Evolutionary conservation across 495 filamentous ascomycete genomes (phyloP).

Genomic region (Pyrenula massariospora): DNA sequence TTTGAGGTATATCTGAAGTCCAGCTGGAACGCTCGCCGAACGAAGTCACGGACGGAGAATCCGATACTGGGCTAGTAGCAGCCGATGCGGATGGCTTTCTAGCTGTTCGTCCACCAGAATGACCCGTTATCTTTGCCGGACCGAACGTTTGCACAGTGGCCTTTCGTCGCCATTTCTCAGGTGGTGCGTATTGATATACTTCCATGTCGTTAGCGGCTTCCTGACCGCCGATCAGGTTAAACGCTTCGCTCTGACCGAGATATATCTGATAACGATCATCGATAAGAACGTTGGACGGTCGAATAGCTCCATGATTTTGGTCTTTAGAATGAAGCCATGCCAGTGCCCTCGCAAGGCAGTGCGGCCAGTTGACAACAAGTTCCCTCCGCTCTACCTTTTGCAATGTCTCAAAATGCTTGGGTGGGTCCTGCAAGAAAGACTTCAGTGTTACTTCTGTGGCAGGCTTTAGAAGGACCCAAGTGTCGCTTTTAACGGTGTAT

Average conservation of each 20-base stretch:
- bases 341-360: constrained; percentile 70
- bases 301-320: constrained; percentile 66
- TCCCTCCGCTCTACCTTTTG: constrained; percentile 58
- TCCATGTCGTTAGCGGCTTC: constrained; percentile 57
- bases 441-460: constrained; percentile 65
- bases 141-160: constrained; percentile 21
- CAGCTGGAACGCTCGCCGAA: background rate
- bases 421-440: constrained; percentile 60
- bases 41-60: background rate
- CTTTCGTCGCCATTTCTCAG: constrained; percentile 57
- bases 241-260: constrained; percentile 58
- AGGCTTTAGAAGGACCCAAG: constrained; percentile 70
- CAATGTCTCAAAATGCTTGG: constrained; percentile 55
- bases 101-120: constrained; percentile 36
- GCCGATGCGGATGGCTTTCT: constrained; percentile 10
- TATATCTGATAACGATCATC: constrained; percentile 59
- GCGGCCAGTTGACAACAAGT: constrained; percentile 72
- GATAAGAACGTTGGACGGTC: constrained; percentile 72
- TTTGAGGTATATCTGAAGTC: background rate
- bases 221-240: constrained; percentile 42
- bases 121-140: constrained; percentile 18
- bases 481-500: constrained; percentile 58
- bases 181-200: constrained; percentile 76
- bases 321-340: constrained; percentile 65
- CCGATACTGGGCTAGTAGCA: background rate